Conservation (phyloP, 129 eudicot species). For the Deinandra increscens region DNA sequence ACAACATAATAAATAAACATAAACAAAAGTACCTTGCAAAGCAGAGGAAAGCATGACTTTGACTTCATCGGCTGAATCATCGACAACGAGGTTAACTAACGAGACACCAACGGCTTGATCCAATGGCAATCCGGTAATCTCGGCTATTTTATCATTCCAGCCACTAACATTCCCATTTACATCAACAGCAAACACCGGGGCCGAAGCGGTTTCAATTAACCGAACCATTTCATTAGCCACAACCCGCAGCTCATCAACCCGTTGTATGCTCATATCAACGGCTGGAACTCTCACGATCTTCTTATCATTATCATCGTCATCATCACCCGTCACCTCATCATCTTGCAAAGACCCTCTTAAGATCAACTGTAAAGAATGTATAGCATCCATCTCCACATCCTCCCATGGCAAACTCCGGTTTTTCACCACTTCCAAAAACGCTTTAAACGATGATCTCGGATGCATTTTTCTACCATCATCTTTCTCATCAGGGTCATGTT, state of each 20-base stretch:
- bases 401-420: slow-evolving; percentile 81
- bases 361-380: slow-evolving; percentile 79
- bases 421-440: slow-evolving; percentile 80
- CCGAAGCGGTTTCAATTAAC: slow-evolving; percentile 81
- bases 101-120: slow-evolving; percentile 61
- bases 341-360: slow-evolving; percentile 70
- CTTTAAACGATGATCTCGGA: slow-evolving; percentile 82
- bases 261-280: slow-evolving; percentile 42
- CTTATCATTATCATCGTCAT: slow-evolving; percentile 42
- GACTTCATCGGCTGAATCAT: slow-evolving; percentile 48
- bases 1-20: not conserved
- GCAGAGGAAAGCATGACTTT: slow-evolving; percentile 58
- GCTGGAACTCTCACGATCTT: slow-evolving; percentile 68
- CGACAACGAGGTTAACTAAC: slow-evolving; percentile 52
- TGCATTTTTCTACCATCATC: slow-evolving; percentile 81
- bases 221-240: slow-evolving; percentile 85
- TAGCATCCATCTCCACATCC: slow-evolving; percentile 92
- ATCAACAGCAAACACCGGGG: slow-evolving; percentile 81
- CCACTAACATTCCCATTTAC: slow-evolving; percentile 65
- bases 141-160: slow-evolving; percentile 73
- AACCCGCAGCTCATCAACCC: slow-evolving; percentile 60
- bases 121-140: slow-evolving; percentile 62
- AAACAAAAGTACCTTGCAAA: slow-evolving; percentile 52
- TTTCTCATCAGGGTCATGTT: slow-evolving; percentile 69
- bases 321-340: slow-evolving; percentile 19